Conservation (phyloP, 192 early-diverging fungal genomes). For the Pilobolus umbonatus region DNA sequence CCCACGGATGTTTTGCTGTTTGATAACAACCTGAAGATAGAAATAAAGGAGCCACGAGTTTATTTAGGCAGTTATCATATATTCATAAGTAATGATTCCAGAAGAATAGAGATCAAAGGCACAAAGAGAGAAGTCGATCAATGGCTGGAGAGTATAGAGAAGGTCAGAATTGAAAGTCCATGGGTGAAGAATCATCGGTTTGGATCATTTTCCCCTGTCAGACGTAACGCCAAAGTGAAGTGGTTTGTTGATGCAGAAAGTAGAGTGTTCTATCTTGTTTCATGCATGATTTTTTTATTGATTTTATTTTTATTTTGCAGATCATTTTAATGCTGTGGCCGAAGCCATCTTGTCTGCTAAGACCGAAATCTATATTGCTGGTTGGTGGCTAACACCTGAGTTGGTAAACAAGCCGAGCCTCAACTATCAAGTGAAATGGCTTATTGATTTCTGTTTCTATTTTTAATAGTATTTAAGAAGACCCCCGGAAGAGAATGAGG, state of each 20-base stretch:
- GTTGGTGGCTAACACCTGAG: slow-evolving; percentile 85
- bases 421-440: background rate
- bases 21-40: slow-evolving; percentile 37
- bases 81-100: slow-evolving; percentile 49
- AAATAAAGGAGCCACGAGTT: slow-evolving; percentile 23
- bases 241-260: slow-evolving; percentile 68
- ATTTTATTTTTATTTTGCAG: slow-evolving; percentile 14
- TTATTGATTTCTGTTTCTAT: background rate
- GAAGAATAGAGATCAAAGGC: slow-evolving; percentile 64
- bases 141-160: slow-evolving; percentile 56
- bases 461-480: slow-evolving; percentile 57
- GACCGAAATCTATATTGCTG: slow-evolving; percentile 62
- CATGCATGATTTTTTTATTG: background rate
- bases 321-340: slow-evolving; percentile 67
- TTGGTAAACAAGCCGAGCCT: slow-evolving; percentile 30
- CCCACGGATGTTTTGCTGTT: slow-evolving; percentile 47
- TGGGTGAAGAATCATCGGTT: slow-evolving; percentile 64
- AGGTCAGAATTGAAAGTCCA: slow-evolving; percentile 53
- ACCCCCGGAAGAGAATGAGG: slow-evolving; percentile 65
- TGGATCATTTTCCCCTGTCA: slow-evolving; percentile 69
- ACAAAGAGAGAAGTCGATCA: slow-evolving; percentile 56
- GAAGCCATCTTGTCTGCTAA: slow-evolving; percentile 68
- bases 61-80: slow-evolving; percentile 53
- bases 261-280: slow-evolving; percentile 9
- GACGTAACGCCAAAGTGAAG: slow-evolving; percentile 52